These are phyloP conservation scores for Talaromyces proteolyticus DNA, from an alignment of 495 filamentous ascomycete genomes.

Conservation along the genomic window DNA sequence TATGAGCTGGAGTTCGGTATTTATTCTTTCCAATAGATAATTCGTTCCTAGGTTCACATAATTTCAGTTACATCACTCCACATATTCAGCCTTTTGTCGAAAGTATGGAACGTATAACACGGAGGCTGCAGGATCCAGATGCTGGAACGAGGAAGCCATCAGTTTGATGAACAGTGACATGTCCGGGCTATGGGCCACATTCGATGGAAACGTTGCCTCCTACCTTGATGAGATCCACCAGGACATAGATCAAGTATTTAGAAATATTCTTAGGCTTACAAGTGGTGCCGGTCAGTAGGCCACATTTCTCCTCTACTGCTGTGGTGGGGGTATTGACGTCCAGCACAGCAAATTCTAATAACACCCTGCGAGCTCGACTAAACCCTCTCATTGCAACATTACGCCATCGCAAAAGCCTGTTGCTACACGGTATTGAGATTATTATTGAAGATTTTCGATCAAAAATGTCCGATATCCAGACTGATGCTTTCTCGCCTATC, in stretches of 20 bases:
- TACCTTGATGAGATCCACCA: not conserved
- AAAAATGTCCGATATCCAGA: not conserved
- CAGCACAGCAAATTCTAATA: not conserved
- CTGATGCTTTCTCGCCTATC: slow-evolving; percentile 3
- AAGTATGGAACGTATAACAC: slow-evolving; percentile 16
- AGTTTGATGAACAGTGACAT: slow-evolving; percentile 1
- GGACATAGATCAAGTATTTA: not conserved
- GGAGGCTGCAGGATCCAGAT: slow-evolving; percentile 2
- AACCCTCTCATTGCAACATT: slow-evolving; percentile 3
- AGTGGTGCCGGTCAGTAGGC: not conserved
- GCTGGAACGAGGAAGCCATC: slow-evolving; percentile 19
- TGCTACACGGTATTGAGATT: not conserved
- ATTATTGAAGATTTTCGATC: slow-evolving; percentile 1
- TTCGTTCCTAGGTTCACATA: slow-evolving; percentile 1
- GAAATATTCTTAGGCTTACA: not conserved
- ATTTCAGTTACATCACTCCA: slow-evolving; percentile 16
- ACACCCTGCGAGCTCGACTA: not conserved
- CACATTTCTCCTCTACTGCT: not conserved
- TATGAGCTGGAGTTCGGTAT: slow-evolving; percentile 16
- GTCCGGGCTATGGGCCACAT: not conserved
- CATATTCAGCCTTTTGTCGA: slow-evolving; percentile 21
- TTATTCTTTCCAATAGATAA: not conserved
- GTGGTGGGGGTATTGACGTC: not conserved
- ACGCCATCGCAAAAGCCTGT: not conserved
- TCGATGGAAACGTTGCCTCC: not conserved